A percentile compares a stretch with the other conserved stretches of the same genome.
Conservation (phyloP, 2,329 filamentous ascomycete species). For the Cryoendolithus antarcticus region DNA sequence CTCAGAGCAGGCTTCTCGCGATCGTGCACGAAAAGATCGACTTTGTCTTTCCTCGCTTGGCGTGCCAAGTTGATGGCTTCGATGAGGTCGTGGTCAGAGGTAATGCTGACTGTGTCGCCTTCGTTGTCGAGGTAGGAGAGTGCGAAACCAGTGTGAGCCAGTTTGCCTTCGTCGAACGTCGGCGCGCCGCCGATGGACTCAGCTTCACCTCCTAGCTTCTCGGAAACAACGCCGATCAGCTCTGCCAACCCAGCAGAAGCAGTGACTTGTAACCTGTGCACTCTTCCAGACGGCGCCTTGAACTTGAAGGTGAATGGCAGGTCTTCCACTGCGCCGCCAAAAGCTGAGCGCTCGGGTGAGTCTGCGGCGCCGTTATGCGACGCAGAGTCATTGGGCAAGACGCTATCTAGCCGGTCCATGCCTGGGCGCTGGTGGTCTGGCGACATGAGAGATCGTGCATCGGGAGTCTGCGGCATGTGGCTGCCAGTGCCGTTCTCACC, state of each 20-base stretch:
- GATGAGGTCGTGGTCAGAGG: slow-evolving; percentile 81
- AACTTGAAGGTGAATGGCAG: slow-evolving; percentile 95
- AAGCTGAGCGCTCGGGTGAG: slow-evolving; percentile 57
- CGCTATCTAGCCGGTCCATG: slow-evolving; percentile 62
- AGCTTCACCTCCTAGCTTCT: slow-evolving; percentile 75
- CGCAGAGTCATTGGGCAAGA: slow-evolving; percentile 86
- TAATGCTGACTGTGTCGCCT: slow-evolving; percentile 92
- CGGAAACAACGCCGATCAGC: slow-evolving; percentile 62
- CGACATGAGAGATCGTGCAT: slow-evolving; percentile 66
- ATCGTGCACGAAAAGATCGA: slow-evolving; percentile 93
- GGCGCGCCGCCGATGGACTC: slow-evolving; percentile 75
- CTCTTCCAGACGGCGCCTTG: slow-evolving; percentile 88
- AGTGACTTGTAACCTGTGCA: slow-evolving; percentile 79
- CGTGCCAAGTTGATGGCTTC: slow-evolving; percentile 81
- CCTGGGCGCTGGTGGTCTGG: slow-evolving; percentile 55
- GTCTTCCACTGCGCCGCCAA: slow-evolving; percentile 51
- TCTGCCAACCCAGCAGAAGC: slow-evolving; percentile 69
- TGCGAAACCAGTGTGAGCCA: slow-evolving; percentile 70
- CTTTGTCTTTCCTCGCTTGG: slow-evolving; percentile 70
- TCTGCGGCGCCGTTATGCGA: slow-evolving; percentile 72
- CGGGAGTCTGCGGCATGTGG: slow-evolving; percentile 52
- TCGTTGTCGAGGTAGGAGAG: slow-evolving; percentile 95
- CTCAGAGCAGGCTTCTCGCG: slow-evolving; percentile 73
- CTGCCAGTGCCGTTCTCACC: slow-evolving; percentile 65
- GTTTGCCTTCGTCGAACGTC: slow-evolving; percentile 62